phyloP scores from a whole-genome alignment of 345 rosid species.

The Bretschneidera sinensis region DNA sequence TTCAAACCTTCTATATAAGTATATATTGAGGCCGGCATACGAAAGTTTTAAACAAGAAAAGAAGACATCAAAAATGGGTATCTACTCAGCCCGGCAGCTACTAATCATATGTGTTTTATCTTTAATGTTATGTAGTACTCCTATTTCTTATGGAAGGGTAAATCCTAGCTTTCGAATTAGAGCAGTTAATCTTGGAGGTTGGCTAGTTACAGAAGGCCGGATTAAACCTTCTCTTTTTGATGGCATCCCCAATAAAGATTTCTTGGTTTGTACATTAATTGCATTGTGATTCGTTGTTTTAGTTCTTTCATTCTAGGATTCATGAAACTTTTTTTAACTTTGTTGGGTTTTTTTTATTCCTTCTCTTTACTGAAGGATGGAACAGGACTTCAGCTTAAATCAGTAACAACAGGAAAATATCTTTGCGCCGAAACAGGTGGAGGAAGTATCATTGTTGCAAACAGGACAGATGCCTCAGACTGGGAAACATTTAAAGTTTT shows the following conservation, averaged over 20 bases:
- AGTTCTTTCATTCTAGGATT: background rate
- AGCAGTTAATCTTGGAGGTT: slow-evolving; percentile 72
- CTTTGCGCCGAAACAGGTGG: slow-evolving; percentile 56
- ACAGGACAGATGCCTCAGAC: slow-evolving; percentile 39
- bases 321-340: background rate
- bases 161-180: slow-evolving; percentile 18
- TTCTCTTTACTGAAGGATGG: slow-evolving; percentile 36
- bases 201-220: slow-evolving; percentile 74
- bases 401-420: slow-evolving; percentile 47
- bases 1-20: too few relatives aligned
- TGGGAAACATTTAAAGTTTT: slow-evolving; percentile 61
- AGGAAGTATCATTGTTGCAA: slow-evolving; percentile 48
- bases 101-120: background rate
- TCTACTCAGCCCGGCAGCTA: background rate
- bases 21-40: background rate
- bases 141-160: slow-evolving; percentile 18
- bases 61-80: background rate
- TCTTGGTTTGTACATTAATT: slow-evolving; percentile 35
- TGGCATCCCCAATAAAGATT: slow-evolving; percentile 55
- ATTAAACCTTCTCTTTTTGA: slow-evolving; percentile 62
- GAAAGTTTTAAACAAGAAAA: background rate
- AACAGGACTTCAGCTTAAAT: slow-evolving; percentile 47
- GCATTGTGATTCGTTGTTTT: background rate
- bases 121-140: slow-evolving; percentile 13
- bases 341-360: background rate